These are phyloP conservation scores for Oryza australiensis DNA, from an alignment of 176 grass and related monocot genomes.

Conservation along the genomic window DNA sequence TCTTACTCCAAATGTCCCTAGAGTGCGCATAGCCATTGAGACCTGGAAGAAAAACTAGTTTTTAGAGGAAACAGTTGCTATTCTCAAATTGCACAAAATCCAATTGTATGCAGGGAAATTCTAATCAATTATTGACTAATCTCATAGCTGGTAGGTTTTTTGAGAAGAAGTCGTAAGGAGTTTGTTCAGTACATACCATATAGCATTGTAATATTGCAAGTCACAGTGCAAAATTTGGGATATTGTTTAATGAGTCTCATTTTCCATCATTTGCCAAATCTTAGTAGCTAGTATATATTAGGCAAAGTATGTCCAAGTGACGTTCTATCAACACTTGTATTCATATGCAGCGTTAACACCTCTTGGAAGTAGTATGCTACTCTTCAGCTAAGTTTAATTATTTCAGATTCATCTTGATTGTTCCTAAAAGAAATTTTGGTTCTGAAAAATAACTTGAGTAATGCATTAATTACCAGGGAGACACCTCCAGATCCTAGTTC, in stretches of 20 bases:
- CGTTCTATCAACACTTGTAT: no score
- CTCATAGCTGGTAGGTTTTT: not conserved
- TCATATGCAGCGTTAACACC: no score
- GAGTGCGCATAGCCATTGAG: slow-evolving; percentile 87
- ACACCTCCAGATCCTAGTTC: slow-evolving; percentile 93
- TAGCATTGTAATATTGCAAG: slow-evolving; percentile 6
- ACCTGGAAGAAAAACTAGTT: slow-evolving; percentile 55
- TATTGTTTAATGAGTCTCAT: not conserved
- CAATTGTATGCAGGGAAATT: not conserved
- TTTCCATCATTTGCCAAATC: slow-evolving; percentile 15
- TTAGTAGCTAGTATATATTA: slow-evolving; percentile 9
- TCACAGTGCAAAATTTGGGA: not conserved
- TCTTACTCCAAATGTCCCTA: slow-evolving; percentile 83
- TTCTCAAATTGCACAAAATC: not conserved
- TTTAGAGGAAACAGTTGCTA: slow-evolving; percentile 12
- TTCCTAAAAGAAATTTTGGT: not conserved
- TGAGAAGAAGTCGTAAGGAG: not conserved
- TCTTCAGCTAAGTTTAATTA: not conserved
- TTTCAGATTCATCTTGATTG: not conserved
- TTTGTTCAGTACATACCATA: not conserved
- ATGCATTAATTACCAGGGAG: slow-evolving; percentile 67
- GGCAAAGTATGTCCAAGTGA: not conserved
- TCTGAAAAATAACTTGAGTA: not conserved
- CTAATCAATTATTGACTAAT: slow-evolving; percentile 8
- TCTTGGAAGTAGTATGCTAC: not conserved